Evolutionary conservation across 768 basidiomycete genomes (phyloP), one percentile per base, ranked within the genome.

Genomic region (Ramaria rubella): DNA sequence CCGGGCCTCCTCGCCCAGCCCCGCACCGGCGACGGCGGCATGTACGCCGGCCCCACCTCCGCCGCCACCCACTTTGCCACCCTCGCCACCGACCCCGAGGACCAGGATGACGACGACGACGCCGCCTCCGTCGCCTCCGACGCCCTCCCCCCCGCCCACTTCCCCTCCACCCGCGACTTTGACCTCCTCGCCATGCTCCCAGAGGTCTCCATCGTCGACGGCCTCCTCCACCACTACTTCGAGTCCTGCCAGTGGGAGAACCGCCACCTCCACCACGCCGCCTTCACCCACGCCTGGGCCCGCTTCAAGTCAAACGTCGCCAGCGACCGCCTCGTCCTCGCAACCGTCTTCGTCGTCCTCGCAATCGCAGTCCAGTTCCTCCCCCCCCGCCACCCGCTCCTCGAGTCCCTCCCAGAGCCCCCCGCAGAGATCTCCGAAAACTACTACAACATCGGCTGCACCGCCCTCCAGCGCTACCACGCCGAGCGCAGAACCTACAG

Each of bases 171-270:
- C 73, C 58, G 81, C 62, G 89, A 91, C 71, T 77, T 80, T 44
- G 89, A 91, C 67, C 76, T 92, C 8, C 77, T 89, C 59, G 73
- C 76, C 4, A 69, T 78, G 55, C 77, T 92, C 2, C 89, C 89
- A 2, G 72, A 79, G 19, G 69, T 85, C 52, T 79, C 85, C 45
- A 73, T 83, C 51, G 83, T 90, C 63, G 89, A 91, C 64, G 79
- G 77, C 17, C 81, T 92, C 52, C 76, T 92, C 65, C 70, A 71
- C 48, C 85, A 83, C 70, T 91, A 92, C 69, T 90, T 90, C 63
- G 86, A 88, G 62, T 87, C 87, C 65, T 89, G 87, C 77, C 90
- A 87, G 68, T 92, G 89, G 89, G 81, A 90, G 52, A 88, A 90
- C 69, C 82, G 86, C 38, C 84, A 88, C 65, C 79, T 91, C 58